Percentiles rank a stretch among this genome's conserved stretches.
Evolutionary conservation across 108 stramenopile genomes (phyloP).

Genomic region (Skeletonema potamos): DNA sequence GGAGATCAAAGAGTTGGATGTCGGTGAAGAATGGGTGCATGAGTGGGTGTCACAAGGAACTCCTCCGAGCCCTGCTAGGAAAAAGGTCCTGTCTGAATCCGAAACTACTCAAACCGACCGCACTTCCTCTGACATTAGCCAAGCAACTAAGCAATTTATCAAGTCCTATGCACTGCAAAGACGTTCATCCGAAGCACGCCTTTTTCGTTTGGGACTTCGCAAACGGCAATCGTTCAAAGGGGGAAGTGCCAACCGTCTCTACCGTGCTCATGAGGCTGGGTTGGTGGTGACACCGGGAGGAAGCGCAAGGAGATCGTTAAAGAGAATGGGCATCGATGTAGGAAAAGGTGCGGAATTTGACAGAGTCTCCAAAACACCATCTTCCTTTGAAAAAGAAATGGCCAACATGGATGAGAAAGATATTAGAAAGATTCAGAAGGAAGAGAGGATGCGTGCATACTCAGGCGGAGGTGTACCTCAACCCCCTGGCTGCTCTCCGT

Average conservation of each 20-base stretch:
- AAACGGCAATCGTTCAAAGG: conserved; percentile 26
- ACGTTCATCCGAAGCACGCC: conserved; percentile 21
- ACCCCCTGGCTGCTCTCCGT: conserved; percentile 28
- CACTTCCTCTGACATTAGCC: not conserved
- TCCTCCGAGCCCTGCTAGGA: not conserved
- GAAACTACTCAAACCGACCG: not conserved
- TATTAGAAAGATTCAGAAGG: conserved; percentile 29
- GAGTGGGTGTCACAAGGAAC: conserved; percentile 16
- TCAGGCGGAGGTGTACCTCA: not conserved
- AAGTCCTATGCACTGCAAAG: conserved; percentile 13
- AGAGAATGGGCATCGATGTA: conserved; percentile 31
- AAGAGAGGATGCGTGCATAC: conserved; percentile 11
- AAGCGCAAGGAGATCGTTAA: conserved; percentile 26
- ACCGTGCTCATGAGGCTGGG: conserved; percentile 47
- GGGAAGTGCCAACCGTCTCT: conserved; percentile 25
- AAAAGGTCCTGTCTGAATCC: not conserved
- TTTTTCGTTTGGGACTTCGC: conserved; percentile 21
- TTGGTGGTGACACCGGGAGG: conserved; percentile 30
- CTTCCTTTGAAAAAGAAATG: conserved; percentile 10
- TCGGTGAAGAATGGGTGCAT: conserved; percentile 18
- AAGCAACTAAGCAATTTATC: not conserved
- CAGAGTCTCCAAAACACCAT: not conserved
- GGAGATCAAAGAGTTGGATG: not conserved
- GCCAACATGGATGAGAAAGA: conserved; percentile 34
- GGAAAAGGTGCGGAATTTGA: conserved; percentile 13